Conservation (phyloP, 768 basidiomycete species). For the Mycena rebaudengoi region DNA sequence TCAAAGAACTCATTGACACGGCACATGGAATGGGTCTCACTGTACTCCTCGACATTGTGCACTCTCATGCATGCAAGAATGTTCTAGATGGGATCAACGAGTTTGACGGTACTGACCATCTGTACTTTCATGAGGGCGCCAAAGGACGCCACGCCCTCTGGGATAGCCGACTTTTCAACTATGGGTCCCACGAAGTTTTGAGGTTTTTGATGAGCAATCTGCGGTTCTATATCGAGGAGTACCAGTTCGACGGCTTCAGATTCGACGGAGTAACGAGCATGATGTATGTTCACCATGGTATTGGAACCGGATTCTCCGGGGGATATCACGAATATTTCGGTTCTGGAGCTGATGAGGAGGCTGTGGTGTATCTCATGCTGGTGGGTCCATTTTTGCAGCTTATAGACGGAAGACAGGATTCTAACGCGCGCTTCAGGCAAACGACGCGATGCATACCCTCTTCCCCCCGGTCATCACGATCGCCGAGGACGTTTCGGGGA, state of each 20-base stretch:
- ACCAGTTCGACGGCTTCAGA: constrained; percentile 95
- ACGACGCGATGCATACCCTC: constrained; percentile 84
- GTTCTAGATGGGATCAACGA: constrained; percentile 93
- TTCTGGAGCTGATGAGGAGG: constrained; percentile 82
- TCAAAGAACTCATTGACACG: constrained; percentile 94
- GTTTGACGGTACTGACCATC: constrained; percentile 97
- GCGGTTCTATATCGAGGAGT: constrained; percentile 95
- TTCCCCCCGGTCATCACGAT: constrained; percentile 89
- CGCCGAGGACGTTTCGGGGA: constrained; percentile 98
- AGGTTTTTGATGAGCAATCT: constrained; percentile 96
- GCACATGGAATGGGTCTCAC: constrained; percentile 94
- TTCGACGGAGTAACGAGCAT: constrained; percentile 99
- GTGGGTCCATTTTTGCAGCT: constrained; percentile 52
- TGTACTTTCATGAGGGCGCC: constrained; percentile 94
- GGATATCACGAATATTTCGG: constrained; percentile 99
- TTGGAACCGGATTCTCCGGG: constrained; percentile 96
- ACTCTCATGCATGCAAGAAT: constrained; percentile 99
- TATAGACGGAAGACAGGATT: not conserved
- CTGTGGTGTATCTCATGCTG: constrained; percentile 95
- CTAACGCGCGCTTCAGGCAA: constrained; percentile 68
- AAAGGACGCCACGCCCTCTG: constrained; percentile 95
- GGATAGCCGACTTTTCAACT: constrained; percentile 99
- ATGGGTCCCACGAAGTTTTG: constrained; percentile 92
- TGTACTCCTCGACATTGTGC: constrained; percentile 95
- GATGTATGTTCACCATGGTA: constrained; percentile 99